Percentiles rank a stretch among this genome's conserved stretches.
phyloP scores from a whole-genome alignment of 192 early-diverging fungal species.

The Podila verticillata region DNA sequence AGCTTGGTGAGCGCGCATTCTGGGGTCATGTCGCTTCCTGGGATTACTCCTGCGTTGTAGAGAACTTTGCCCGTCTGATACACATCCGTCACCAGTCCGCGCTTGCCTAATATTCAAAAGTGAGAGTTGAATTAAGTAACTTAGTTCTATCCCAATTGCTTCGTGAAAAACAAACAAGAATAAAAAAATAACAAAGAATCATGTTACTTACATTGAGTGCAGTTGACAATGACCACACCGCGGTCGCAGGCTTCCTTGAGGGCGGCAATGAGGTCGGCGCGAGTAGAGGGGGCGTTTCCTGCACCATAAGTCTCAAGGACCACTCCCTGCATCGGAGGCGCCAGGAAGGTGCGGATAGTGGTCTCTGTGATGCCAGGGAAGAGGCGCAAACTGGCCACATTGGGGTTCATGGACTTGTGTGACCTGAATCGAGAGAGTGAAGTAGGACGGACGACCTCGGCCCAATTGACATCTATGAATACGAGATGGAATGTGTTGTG shows the following conservation, averaged over 20 bases:
- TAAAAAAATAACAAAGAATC: no score
- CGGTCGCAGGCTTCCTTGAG: slow-evolving; percentile 88
- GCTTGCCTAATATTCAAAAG: slow-evolving; percentile 51
- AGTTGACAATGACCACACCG: slow-evolving; percentile 97
- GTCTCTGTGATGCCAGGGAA: slow-evolving; percentile 94
- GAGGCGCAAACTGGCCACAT: slow-evolving; percentile 88
- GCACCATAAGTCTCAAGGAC: slow-evolving; percentile 97
- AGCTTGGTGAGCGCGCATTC: slow-evolving; percentile 97
- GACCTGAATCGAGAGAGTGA: slow-evolving; percentile 85
- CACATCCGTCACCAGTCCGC: slow-evolving; percentile 87
- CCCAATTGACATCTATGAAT: slow-evolving; percentile 86
- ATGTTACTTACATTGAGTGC: slow-evolving; percentile 76
- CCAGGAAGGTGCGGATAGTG: slow-evolving; percentile 88
- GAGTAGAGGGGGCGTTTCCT: slow-evolving; percentile 94
- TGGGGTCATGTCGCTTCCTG: slow-evolving; percentile 95
- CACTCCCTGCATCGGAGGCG: slow-evolving; percentile 87
- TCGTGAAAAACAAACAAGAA: no score
- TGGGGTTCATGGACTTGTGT: slow-evolving; percentile 85
- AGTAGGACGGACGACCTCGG: slow-evolving; percentile 85
- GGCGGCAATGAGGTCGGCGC: slow-evolving; percentile 84
- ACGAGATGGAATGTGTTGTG: not conserved
- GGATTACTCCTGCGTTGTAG: slow-evolving; percentile 80
- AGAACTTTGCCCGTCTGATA: slow-evolving; percentile 93
- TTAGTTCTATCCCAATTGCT: no score
- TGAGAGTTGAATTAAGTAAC: not conserved